Conservation (phyloP, 768 basidiomycete genomes). For the Termitomyces sp. region DNA sequence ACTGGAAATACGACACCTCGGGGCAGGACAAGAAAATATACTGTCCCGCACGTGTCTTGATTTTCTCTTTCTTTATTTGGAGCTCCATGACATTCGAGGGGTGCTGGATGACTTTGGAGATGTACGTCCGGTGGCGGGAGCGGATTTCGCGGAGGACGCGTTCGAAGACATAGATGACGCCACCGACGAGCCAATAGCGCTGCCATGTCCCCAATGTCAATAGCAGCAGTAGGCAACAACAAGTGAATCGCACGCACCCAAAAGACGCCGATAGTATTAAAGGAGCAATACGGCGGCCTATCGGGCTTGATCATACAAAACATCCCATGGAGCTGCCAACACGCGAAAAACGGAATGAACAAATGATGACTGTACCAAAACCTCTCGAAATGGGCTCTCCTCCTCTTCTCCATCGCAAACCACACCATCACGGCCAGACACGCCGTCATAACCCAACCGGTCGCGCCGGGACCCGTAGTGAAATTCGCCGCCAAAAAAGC, state of each 20-base stretch:
- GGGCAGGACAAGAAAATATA: constrained; percentile 93
- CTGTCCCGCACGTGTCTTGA: constrained; percentile 77
- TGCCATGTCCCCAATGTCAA: constrained; percentile 22
- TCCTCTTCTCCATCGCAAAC: constrained; percentile 80
- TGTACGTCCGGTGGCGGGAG: constrained; percentile 86
- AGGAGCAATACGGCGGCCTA: constrained; percentile 83
- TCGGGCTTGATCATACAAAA: constrained; percentile 97
- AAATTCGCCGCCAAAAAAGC: constrained; percentile 83
- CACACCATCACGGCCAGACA: constrained; percentile 76
- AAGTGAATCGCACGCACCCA: constrained; percentile 72
- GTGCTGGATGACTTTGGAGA: constrained; percentile 94
- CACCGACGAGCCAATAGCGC: constrained; percentile 91
- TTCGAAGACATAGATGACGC: constrained; percentile 81
- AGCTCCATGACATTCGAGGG: constrained; percentile 93
- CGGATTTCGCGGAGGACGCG: constrained; percentile 91
- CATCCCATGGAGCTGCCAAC: constrained; percentile 95
- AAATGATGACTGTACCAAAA: constrained; percentile 92
- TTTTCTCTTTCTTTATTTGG: constrained; percentile 97
- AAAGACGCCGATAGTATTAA: constrained; percentile 85
- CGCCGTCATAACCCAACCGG: constrained; percentile 87
- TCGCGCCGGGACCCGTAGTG: constrained; percentile 73
- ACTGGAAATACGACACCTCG: constrained; percentile 91
- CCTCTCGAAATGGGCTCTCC: constrained; percentile 75
- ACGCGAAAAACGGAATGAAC: constrained; percentile 89
- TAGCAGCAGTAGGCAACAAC: not conserved